Conservation (phyloP, 495 filamentous ascomycete genomes). For the Hypoxylon intermedium region DNA sequence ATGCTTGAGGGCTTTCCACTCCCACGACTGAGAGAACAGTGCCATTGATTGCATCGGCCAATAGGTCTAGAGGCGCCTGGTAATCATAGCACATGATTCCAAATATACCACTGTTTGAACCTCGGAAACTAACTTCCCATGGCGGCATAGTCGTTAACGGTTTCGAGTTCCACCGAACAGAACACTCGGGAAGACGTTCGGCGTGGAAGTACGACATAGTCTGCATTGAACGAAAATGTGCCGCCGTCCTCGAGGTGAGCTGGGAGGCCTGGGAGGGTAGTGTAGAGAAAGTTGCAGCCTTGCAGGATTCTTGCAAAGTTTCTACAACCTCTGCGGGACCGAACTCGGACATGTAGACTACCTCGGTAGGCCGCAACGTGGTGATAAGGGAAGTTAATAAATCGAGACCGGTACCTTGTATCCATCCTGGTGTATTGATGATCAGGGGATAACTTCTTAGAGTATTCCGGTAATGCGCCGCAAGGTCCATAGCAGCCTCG, state of each 20-base stretch:
- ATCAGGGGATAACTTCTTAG: conserved; percentile 65
- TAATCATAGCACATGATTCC: conserved; percentile 58
- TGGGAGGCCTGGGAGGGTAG: conserved; percentile 68
- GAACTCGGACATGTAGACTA: conserved; percentile 78
- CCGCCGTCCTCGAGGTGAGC: conserved; percentile 67
- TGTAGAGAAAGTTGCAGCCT: conserved; percentile 46
- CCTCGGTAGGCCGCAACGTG: conserved; percentile 58
- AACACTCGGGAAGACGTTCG: conserved; percentile 11
- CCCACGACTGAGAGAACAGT: conserved; percentile 50
- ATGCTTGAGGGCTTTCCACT: conserved; percentile 45
- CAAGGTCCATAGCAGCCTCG: conserved; percentile 70
- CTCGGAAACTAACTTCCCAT: conserved; percentile 50
- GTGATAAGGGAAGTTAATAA: conserved; percentile 69
- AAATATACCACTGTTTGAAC: conserved; percentile 42
- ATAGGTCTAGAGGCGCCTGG: conserved; percentile 47
- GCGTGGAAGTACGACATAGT: conserved; percentile 80
- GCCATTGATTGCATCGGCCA: conserved; percentile 56
- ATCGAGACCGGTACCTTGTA: conserved; percentile 76
- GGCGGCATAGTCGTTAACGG: conserved; percentile 50
- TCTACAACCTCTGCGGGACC: conserved; percentile 71
- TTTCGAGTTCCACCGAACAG: conserved; percentile 47
- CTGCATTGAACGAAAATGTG: conserved; percentile 78
- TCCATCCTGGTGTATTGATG: conserved; percentile 85
- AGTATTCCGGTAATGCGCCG: conserved; percentile 64
- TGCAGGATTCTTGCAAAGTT: conserved; percentile 55